phyloP scores from a whole-genome alignment of 345 rosid genomes.

The Iberis pinnata region DNA sequence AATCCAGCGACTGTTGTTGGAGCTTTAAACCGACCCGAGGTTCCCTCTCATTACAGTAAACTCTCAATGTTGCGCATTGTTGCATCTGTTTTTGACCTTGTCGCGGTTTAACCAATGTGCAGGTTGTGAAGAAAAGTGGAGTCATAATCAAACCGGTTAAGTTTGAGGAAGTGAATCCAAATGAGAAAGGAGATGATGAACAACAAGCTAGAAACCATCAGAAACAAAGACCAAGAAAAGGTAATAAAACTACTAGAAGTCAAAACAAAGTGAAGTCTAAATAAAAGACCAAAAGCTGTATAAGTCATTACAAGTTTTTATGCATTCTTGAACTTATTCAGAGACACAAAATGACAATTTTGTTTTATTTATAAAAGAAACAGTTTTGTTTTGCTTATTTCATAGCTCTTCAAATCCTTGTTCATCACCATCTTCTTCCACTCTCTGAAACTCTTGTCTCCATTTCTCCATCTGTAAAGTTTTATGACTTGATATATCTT shows the following conservation, averaged over 20 bases:
- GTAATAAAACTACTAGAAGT: slow-evolving; percentile 16
- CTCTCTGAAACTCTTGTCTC: slow-evolving; percentile 64
- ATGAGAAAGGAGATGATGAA: slow-evolving; percentile 42
- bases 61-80: neutral
- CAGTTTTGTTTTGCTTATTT: too few relatives aligned
- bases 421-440: slow-evolving; percentile 87
- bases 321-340: too few relatives aligned
- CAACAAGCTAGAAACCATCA: slow-evolving; percentile 29
- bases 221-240: slow-evolving; percentile 33
- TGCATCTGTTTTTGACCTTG: slow-evolving; percentile 2
- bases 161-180: slow-evolving; percentile 60
- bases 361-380: too few relatives aligned
- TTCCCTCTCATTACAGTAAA: slow-evolving; percentile 20
- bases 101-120: slow-evolving; percentile 10
- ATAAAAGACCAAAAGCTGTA: too few relatives aligned
- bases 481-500: neutral
- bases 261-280: slow-evolving; percentile 22
- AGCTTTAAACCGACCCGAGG: slow-evolving; percentile 76
- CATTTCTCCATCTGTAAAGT: slow-evolving; percentile 61
- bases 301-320: too few relatives aligned
- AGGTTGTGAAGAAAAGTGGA: slow-evolving; percentile 83
- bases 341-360: too few relatives aligned
- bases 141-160: slow-evolving; percentile 68
- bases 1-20: slow-evolving; percentile 65
- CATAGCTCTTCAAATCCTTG: slow-evolving; percentile 86